phyloP scores from a whole-genome alignment of 2,329 filamentous ascomycete species.

The Cladosporium velox region DNA sequence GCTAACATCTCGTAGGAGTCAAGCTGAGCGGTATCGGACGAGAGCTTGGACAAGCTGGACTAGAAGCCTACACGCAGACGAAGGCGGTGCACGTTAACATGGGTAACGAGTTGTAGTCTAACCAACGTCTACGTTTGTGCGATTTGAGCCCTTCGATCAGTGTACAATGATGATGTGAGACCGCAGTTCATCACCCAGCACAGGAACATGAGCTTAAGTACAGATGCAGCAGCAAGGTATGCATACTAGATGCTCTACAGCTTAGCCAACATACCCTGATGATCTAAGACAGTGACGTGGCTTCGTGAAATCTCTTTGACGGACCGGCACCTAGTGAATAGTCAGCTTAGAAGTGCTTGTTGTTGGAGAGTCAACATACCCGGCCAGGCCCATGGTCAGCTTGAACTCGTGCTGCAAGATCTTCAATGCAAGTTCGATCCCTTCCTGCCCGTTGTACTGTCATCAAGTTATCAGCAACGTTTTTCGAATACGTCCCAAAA shows the following conservation, averaged over 20 bases:
- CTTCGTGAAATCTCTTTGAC: not conserved
- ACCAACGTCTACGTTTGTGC: not conserved
- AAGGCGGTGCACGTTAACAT: slow-evolving; percentile 28
- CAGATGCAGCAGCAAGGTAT: not conserved
- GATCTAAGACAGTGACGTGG: not conserved
- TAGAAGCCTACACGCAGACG: slow-evolving; percentile 26
- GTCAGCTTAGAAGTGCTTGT: slow-evolving; percentile 37
- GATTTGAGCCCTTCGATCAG: not conserved
- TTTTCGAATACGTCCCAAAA: not conserved
- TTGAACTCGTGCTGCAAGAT: slow-evolving; percentile 24
- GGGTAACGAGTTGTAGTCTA: slow-evolving; percentile 21
- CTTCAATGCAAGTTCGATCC: slow-evolving; percentile 18
- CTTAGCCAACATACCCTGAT: not conserved
- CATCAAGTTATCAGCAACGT: not conserved
- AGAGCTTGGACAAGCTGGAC: slow-evolving; percentile 33
- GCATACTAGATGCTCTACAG: not conserved
- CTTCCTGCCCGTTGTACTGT: slow-evolving; percentile 22
- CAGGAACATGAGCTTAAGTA: not conserved
- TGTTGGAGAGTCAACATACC: not conserved
- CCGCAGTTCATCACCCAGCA: not conserved
- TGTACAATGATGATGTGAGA: not conserved
- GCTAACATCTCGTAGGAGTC: slow-evolving; percentile 39
- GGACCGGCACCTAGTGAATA: not conserved
- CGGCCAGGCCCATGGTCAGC: slow-evolving; percentile 30
- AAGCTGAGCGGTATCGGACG: slow-evolving; percentile 41